Base-by-base conservation (phyloP, 164 flowering plant species). In the Piper longum region DNA sequence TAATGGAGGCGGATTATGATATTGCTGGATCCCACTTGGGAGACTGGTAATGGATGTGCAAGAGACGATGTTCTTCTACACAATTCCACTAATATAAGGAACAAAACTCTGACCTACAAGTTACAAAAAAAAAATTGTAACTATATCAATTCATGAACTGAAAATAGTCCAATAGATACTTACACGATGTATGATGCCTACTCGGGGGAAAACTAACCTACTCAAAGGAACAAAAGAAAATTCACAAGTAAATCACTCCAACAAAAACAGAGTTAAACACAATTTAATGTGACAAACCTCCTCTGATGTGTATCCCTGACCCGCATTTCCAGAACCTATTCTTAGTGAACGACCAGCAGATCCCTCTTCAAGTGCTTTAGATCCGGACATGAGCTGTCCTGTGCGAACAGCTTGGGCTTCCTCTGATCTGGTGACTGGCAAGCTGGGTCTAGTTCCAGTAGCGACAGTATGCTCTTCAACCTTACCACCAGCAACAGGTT, bases 301-400 rank as follows among this genome's bases (percentile, higher is more conserved):
- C 56, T 91, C 96, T 76, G 82, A 87, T 68, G 95, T 91, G 82
- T 95, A 95, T 57, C 99, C 97, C 79, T 95, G 96, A 62, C 97
- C 96, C 72, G 97, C 99, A 87, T 95, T 95, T 4, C 99, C 99
- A 71, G 79, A 77, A 56, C 99, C 99, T 62, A 81, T 51, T 74
- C 92, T 83, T 54, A 36, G 11, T 14, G 84, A 69, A 51, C 88
- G 78, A 44, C 78, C 79, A 52, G 83, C 76, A 63, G 86, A 70
- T 65, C 78, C 87, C 69, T 95, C 97, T 76, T 95, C 97, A 48
- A 59, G 81, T 55, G 78, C 96, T 75, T 88, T 93, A 43, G 83
- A 77, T 59, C 83, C 90, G 67, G 86, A 63, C 55, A 70, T 69
- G 52, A 69, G 68, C 70, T 86, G 96, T 55, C 82, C 83, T 68